Base-by-base conservation (phyloP, 2,329 filamentous ascomycete genomes). In the Boeremia exigua region DNA sequence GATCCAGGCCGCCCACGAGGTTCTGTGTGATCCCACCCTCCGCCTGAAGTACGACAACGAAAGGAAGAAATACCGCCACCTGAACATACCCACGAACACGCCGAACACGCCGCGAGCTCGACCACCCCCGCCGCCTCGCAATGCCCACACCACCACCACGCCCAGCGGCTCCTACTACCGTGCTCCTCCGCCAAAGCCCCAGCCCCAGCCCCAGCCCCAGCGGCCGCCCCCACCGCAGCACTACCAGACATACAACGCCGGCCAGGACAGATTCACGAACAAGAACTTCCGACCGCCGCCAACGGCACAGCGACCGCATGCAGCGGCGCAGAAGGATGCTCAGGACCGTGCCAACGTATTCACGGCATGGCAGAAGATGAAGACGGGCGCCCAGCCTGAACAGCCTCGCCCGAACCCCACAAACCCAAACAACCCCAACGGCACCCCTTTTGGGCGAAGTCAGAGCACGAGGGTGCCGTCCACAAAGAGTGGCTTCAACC, bases 1-100 rank as follows among this genome's bases (percentile, higher is more conserved):
- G 45, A 96, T 96, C 44, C 91, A 96, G 75, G 86, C 89, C 4
- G 92, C 92, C 19, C 88, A 96, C 70, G 92, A 96, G 72, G 82
- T 96, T 48, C 79, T 91, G 40, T 82, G 79, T 61, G 86, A 89
- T 65, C 77, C 83, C 2, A 76, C 78, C n/a, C 78, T 81, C 63
- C 84, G 86, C 58, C 70, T 79, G 33, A 85, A 84, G 69, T 89
- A 89, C 65, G 86, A 89, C 69, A 79, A 79, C n/a, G 84, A 86
- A 59, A 79, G 86, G 49, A 76, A 81, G 52, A 84, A 82, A 55
- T 70, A 69, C 57, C 61, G 70, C 17, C 62, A 60, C 47, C 39
- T 63, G 19, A 66, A 68, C 48, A 55, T 66, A n/a, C 67, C 73
- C 17, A 62, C 72, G 2, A 72, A 75, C 53, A 77, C 76, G 39